These are phyloP conservation scores for Pichia occidentalis DNA, from an alignment of 805 yeast species.

Conservation along the genomic window DNA sequence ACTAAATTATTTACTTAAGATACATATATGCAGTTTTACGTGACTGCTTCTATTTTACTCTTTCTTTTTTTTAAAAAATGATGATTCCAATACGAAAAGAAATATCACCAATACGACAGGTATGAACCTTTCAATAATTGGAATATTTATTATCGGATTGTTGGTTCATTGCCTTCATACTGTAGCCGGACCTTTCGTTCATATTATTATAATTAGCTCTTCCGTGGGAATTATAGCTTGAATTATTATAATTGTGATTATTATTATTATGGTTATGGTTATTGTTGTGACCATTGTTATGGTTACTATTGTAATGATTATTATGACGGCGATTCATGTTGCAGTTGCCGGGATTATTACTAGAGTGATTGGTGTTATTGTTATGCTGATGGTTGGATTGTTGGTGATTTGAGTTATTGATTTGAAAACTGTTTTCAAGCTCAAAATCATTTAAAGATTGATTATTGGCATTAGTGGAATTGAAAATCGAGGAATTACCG, in stretches of 20 bases:
- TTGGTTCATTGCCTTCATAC: too few species aligned
- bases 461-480: conserved; percentile 1
- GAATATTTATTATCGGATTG: too few species aligned
- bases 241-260: conserved; percentile 3
- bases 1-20: too few species aligned
- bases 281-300: not conserved
- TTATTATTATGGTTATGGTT: not conserved
- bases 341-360: not conserved
- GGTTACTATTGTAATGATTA: conserved; percentile 1
- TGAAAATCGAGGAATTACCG: conserved; percentile 17
- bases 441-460: conserved; percentile 1
- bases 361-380: not conserved
- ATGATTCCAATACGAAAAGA: too few species aligned
- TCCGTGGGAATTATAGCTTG: conserved; percentile 1
- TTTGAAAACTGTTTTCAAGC: not conserved
- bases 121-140: too few species aligned
- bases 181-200: too few species aligned
- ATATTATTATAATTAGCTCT: conserved; percentile 2
- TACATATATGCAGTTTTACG: too few species aligned
- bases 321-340: conserved; percentile 8
- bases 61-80: too few species aligned
- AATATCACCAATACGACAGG: too few species aligned
- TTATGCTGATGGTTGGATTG: too few species aligned
- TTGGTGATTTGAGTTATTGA: too few species aligned
- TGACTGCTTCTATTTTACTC: too few species aligned